Percentiles rank a stretch among this genome's conserved stretches.
phyloP scores from a whole-genome alignment of 2,329 filamentous ascomycete species.

The Daldinia sp. region DNA sequence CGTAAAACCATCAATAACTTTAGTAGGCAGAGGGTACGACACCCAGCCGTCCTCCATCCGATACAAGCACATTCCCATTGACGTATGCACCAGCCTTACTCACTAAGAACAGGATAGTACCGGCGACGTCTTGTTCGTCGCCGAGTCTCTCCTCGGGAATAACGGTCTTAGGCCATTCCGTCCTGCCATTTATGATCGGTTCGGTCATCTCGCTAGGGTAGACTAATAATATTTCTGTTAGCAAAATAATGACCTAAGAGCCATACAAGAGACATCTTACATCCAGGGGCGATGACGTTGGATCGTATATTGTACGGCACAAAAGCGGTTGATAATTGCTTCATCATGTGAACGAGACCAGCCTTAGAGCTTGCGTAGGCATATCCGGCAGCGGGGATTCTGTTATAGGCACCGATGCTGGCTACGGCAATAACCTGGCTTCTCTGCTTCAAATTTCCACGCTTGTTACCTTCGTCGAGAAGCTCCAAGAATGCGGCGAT shows the following conservation, averaged over 20 bases:
- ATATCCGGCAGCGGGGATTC: conserved; percentile 71
- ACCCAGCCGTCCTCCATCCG: conserved; percentile 63
- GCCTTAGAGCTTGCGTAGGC: conserved; percentile 76
- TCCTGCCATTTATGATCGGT: background rate
- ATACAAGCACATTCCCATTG: conserved; percentile 65
- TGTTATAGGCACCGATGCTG: conserved; percentile 73
- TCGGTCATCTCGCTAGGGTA: conserved; percentile 62
- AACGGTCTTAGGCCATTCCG: conserved; percentile 44
- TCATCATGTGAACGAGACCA: conserved; percentile 73
- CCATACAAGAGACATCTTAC: conserved; percentile 36
- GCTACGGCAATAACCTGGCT: conserved; percentile 69
- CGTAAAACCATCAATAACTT: too few relatives aligned
- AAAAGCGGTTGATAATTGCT: conserved; percentile 72
- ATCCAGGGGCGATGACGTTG: conserved; percentile 48
- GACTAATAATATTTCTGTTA: conserved; percentile 47
- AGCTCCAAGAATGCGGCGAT: conserved; percentile 72
- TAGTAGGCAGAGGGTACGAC: conserved; percentile 45
- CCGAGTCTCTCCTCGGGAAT: conserved; percentile 44
- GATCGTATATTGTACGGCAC: conserved; percentile 64
- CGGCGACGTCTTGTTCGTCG: conserved; percentile 64
- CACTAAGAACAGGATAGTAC: conserved; percentile 64
- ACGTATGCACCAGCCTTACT: conserved; percentile 64
- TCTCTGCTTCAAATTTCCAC: conserved; percentile 59
- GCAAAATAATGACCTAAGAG: background rate
- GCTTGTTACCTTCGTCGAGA: conserved; percentile 66